phyloP scores from a whole-genome alignment of 768 basidiomycete genomes.

The Hygrocybe coccinea region DNA sequence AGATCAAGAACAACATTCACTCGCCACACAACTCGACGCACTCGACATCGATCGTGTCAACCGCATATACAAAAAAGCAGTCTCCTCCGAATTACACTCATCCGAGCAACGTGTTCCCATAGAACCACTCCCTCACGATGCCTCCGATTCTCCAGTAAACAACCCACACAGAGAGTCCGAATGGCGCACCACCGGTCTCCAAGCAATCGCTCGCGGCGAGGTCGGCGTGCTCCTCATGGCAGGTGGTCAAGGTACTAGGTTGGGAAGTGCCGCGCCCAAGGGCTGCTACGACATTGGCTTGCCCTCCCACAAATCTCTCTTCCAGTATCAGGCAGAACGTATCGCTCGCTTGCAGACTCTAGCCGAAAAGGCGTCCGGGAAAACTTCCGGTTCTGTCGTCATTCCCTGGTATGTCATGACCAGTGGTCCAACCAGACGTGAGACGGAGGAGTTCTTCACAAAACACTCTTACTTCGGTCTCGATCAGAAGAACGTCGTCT shows the following conservation, averaged over 20 bases:
- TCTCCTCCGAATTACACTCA: slow-evolving; percentile 54
- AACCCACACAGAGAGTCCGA: slow-evolving; percentile 51
- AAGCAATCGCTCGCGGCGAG: slow-evolving; percentile 73
- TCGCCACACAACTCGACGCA: slow-evolving; percentile 66
- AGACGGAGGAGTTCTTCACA: slow-evolving; percentile 82
- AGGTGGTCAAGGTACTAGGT: slow-evolving; percentile 92
- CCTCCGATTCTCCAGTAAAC: slow-evolving; percentile 56
- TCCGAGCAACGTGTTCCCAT: slow-evolving; percentile 51
- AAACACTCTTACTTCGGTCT: slow-evolving; percentile 80
- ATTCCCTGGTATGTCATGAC: slow-evolving; percentile 99
- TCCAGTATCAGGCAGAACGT: slow-evolving; percentile 97
- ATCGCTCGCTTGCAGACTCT: slow-evolving; percentile 78
- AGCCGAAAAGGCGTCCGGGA: slow-evolving; percentile 53
- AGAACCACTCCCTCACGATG: slow-evolving; percentile 74
- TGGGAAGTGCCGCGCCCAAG: slow-evolving; percentile 90
- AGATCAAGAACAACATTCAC: slow-evolving; percentile 53
- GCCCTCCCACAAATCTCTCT: slow-evolving; percentile 88
- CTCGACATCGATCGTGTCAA: slow-evolving; percentile 92
- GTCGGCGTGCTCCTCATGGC: slow-evolving; percentile 98
- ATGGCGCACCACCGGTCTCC: slow-evolving; percentile 77
- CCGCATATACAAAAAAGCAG: slow-evolving; percentile 74
- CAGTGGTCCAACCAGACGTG: slow-evolving; percentile 85
- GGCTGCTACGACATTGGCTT: slow-evolving; percentile 98
- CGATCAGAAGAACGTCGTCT: slow-evolving; percentile 68
- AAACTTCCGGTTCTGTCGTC: slow-evolving; percentile 55